Conservation (phyloP, 805 yeast genomes). For the Ogataea henricii region DNA sequence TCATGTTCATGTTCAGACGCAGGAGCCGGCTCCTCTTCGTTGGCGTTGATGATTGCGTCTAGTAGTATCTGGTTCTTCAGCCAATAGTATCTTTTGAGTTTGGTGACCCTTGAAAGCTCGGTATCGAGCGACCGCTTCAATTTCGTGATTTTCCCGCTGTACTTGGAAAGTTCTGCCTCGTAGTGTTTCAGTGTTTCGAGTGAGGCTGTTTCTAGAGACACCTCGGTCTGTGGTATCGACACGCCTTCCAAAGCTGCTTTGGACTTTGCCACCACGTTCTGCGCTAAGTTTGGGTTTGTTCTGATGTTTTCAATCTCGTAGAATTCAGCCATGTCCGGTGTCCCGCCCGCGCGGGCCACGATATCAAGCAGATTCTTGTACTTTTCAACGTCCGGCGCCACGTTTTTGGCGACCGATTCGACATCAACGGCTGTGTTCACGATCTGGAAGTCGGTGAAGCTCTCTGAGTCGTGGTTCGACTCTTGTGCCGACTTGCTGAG, state of each 20-base stretch:
- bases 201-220: slow-evolving; percentile 16
- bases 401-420: slow-evolving; percentile 6
- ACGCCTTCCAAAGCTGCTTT: not conserved
- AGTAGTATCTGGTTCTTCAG: slow-evolving; percentile 30
- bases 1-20: not conserved
- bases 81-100: slow-evolving; percentile 27
- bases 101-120: slow-evolving; percentile 23
- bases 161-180: slow-evolving; percentile 22
- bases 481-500: not conserved
- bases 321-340: slow-evolving; percentile 4
- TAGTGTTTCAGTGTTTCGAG: slow-evolving; percentile 18
- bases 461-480: not conserved
- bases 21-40: slow-evolving; percentile 3
- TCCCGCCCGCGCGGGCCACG: not conserved
- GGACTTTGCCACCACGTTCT: slow-evolving; percentile 1
- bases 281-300: slow-evolving; percentile 5
- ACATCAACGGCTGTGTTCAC: slow-evolving; percentile 6
- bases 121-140: slow-evolving; percentile 21
- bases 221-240: not conserved
- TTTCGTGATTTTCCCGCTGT: slow-evolving; percentile 22
- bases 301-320: slow-evolving; percentile 8
- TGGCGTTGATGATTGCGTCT: slow-evolving; percentile 20
- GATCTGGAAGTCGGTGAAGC: slow-evolving; percentile 10
- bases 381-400: slow-evolving; percentile 3
- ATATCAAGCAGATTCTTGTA: slow-evolving; percentile 11